These are phyloP conservation scores for Colletotrichum gloeosporioides DNA, from an alignment of 2,329 filamentous ascomycete genomes.

Conservation along the genomic window DNA sequence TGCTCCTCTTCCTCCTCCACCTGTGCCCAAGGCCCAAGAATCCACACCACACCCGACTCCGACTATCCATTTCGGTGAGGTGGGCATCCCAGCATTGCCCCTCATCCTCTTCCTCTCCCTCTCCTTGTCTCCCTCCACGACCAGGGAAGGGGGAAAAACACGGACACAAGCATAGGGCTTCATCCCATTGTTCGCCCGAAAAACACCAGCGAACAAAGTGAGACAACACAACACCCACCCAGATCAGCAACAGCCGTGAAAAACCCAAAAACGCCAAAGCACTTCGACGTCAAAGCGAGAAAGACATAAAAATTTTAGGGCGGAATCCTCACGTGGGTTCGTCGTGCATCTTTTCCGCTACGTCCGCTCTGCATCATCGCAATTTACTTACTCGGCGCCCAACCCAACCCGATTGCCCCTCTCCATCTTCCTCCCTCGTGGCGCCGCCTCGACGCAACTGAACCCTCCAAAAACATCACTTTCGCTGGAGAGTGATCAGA, in stretches of 20 bases:
- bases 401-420: neutral
- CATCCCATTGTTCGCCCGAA: neutral
- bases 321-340: conserved; percentile 18
- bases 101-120: conserved; percentile 22
- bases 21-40: neutral
- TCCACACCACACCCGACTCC: conserved; percentile 7
- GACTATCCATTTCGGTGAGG: conserved; percentile 4
- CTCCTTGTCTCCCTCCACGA: neutral
- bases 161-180: neutral
- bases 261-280: conserved; percentile 13
- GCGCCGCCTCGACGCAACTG: neutral
- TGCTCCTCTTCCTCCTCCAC: neutral
- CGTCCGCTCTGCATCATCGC: conserved; percentile 2
- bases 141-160: neutral
- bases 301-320: neutral
- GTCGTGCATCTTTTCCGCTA: conserved; percentile 12
- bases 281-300: conserved; percentile 6
- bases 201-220: conserved; percentile 19
- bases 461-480: neutral
- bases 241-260: neutral
- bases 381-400: neutral
- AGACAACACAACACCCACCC: conserved; percentile 6
- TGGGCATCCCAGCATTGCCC: conserved; percentile 8
- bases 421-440: neutral
- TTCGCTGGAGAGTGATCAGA: neutral